These are phyloP conservation scores for Solanum stenotomum DNA, from an alignment of 257 asterid genomes.

Conservation along the genomic window DNA sequence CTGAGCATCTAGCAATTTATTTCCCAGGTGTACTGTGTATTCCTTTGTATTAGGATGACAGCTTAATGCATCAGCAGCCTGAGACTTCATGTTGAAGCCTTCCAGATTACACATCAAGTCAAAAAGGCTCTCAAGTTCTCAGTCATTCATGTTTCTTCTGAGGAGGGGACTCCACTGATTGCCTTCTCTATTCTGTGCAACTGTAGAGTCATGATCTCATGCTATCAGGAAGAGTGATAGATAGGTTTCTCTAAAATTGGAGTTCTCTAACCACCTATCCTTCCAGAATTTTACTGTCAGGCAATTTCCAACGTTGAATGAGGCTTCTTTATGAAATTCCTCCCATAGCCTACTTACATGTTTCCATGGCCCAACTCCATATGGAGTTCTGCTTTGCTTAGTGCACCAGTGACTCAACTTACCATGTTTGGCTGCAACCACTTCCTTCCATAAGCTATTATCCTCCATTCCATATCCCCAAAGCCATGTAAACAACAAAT, in stretches of 20 bases:
- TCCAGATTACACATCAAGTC: neutral
- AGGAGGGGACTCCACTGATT: neutral
- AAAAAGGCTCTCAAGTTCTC: neutral
- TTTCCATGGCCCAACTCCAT: neutral
- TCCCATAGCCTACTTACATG: neutral
- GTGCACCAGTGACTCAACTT: neutral
- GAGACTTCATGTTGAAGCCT: neutral
- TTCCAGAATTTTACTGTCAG: neutral
- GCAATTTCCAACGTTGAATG: neutral
- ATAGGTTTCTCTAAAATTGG: neutral
- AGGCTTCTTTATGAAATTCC: neutral
- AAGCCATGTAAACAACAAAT: neutral
- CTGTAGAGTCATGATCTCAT: neutral
- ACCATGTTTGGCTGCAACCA: neutral
- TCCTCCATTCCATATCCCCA: neutral
- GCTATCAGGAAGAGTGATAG: neutral
- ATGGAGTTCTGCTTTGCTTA: neutral
- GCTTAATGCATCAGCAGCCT: neutral
- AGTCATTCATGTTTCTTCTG: neutral
- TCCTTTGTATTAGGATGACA: neutral
- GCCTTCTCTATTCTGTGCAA: neutral
- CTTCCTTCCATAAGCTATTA: neutral
- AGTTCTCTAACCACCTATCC: neutral
- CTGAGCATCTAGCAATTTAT: neutral
- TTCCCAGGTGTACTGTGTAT: neutral